These are phyloP conservation scores for Aspergillus bombycis DNA, from an alignment of 2,329 filamentous ascomycete species.

Conservation along the genomic window DNA sequence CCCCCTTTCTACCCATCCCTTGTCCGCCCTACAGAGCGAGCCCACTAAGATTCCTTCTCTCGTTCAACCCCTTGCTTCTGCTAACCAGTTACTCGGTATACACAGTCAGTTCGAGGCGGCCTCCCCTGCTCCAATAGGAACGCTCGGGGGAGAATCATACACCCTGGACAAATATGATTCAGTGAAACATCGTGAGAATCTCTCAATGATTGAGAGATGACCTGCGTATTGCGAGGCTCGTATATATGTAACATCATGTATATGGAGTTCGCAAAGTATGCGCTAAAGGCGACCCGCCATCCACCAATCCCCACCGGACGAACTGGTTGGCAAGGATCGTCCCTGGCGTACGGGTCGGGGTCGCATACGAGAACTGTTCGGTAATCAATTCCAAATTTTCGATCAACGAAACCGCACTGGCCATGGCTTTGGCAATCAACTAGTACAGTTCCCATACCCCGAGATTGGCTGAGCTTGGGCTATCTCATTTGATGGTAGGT, in stretches of 20 bases:
- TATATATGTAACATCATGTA: neutral
- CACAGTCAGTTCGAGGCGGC: no score
- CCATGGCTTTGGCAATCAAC: neutral
- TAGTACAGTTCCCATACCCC: neutral
- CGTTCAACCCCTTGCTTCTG: neutral
- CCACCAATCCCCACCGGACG: neutral
- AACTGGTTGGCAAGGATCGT: neutral
- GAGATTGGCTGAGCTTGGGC: neutral
- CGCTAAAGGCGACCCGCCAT: neutral
- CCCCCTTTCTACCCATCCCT: neutral
- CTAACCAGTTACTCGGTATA: neutral
- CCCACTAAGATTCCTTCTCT: neutral
- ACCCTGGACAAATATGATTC: neutral
- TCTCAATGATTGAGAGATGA: neutral
- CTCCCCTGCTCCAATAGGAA: neutral
- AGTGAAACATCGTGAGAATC: neutral
- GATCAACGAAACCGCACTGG: neutral
- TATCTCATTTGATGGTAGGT: neutral
- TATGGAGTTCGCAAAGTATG: neutral
- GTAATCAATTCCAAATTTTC: neutral
- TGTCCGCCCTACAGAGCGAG: no score
- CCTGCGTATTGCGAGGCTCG: neutral
- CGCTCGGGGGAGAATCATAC: neutral
- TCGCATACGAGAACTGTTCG: neutral
- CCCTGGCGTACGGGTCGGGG: neutral